A percentile compares a stretch with the other conserved stretches of the same genome.
Conservation (phyloP, 768 basidiomycete species). For the Leccinum olivaceopallidum region DNA sequence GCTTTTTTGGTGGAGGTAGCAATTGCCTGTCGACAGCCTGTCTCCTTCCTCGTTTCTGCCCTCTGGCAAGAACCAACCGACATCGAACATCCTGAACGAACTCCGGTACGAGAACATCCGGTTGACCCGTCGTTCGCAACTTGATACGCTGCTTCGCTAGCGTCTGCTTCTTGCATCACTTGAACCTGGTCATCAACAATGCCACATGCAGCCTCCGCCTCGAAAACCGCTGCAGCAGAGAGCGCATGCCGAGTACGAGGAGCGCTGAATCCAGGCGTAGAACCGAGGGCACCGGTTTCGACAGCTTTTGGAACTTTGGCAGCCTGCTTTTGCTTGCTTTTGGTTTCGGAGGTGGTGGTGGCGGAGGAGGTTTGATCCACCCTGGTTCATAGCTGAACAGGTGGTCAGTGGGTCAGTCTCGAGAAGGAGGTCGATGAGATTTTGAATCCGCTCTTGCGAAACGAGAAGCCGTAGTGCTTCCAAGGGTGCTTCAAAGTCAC, state of each 20-base stretch:
- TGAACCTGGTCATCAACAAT: slow-evolving; percentile 9
- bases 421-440: slow-evolving; percentile 55
- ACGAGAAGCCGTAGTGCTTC: slow-evolving; percentile 56
- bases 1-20: slow-evolving; percentile 57
- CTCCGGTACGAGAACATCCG: slow-evolving; percentile 54
- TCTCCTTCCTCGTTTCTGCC: slow-evolving; percentile 65
- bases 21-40: slow-evolving; percentile 43
- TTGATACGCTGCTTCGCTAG: slow-evolving; percentile 20
- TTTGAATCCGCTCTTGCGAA: slow-evolving; percentile 51
- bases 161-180: slow-evolving; percentile 6
- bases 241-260: slow-evolving; percentile 49
- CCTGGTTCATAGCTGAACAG: slow-evolving; percentile 71
- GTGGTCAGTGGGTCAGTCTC: slow-evolving; percentile 56
- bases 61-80: slow-evolving; percentile 83
- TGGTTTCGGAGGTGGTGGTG: slow-evolving; percentile 48
- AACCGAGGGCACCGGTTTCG: slow-evolving; percentile 35
- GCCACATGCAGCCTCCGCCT: slow-evolving; percentile 30
- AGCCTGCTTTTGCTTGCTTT: slow-evolving; percentile 42
- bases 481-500: slow-evolving; percentile 63
- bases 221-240: slow-evolving; percentile 46
- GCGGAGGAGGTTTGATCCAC: slow-evolving; percentile 58
- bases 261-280: slow-evolving; percentile 46
- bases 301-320: slow-evolving; percentile 20
- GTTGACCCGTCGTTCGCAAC: slow-evolving; percentile 25
- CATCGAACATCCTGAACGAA: slow-evolving; percentile 81